Evolutionary conservation across 2,329 filamentous ascomycete species (phyloP).

Genomic region (Plenodomus lindquistii): DNA sequence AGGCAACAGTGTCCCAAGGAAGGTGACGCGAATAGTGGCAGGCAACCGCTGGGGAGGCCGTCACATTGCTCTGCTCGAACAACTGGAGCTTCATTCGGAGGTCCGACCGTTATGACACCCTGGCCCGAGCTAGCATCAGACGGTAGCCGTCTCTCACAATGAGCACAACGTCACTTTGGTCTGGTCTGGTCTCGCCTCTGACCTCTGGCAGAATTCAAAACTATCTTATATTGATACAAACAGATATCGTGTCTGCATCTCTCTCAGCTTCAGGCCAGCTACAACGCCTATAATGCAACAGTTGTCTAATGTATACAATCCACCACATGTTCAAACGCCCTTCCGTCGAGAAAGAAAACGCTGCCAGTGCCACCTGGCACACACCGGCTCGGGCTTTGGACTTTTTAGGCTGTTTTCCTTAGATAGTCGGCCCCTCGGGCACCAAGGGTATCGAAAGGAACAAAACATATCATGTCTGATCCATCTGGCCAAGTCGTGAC

Average conservation of each 20-base stretch:
- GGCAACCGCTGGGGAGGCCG: not conserved
- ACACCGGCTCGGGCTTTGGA: constrained; percentile 17
- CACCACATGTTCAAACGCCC: constrained; percentile 23
- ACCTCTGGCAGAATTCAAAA: constrained; percentile 1
- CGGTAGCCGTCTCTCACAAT: not conserved
- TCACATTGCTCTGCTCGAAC: constrained; percentile 3
- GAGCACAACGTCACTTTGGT: constrained; percentile 4
- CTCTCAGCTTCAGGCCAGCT: not conserved
- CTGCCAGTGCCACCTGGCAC: constrained; percentile 11
- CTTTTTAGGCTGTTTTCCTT: not conserved
- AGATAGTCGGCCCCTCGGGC: not conserved
- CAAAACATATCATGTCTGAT: constrained; percentile 2
- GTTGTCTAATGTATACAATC: constrained; percentile 39
- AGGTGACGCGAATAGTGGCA: not conserved
- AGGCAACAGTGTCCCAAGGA: not conserved
- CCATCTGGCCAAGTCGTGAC: constrained; percentile 16
- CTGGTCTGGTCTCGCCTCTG: not conserved
- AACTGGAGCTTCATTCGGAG: constrained; percentile 20
- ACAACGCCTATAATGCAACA: constrained; percentile 38
- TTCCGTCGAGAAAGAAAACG: constrained; percentile 10
- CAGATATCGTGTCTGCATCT: constrained; percentile 10
- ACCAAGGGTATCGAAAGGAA: constrained; percentile 7
- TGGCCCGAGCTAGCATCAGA: not conserved
- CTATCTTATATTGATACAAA: constrained; percentile 19
- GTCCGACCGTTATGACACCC: constrained; percentile 2